phyloP scores from a whole-genome alignment of 2,329 filamentous ascomycete species.

The Didymella segeticola region DNA sequence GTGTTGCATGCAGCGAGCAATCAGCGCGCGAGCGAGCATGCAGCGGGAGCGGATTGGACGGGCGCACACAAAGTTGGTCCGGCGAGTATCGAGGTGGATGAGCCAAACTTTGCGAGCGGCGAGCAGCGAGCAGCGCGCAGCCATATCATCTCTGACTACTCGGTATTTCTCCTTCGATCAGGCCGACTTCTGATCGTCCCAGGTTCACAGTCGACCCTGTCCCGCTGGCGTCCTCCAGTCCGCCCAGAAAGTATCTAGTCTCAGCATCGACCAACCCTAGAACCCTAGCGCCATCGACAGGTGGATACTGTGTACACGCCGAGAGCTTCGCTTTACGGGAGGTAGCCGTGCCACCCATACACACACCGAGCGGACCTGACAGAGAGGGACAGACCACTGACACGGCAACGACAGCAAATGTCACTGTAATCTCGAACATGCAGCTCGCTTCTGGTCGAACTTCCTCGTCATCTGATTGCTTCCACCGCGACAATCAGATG shows the following conservation, averaged over 20 bases:
- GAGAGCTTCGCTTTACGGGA: background rate
- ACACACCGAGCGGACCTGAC: conserved; percentile 1
- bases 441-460: background rate
- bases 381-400: background rate
- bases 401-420: background rate
- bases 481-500: conserved; percentile 14
- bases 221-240: conserved; percentile 20
- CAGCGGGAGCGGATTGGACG: conserved; percentile 2
- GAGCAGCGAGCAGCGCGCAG: background rate
- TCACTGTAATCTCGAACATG: background rate
- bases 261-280: conserved; percentile 5
- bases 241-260: conserved; percentile 5
- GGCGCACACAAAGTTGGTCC: background rate
- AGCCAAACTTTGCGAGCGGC: background rate
- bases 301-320: conserved; percentile 1
- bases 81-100: background rate
- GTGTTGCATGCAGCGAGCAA: conserved; percentile 9
- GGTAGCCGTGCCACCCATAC: conserved; percentile 14
- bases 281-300: conserved; percentile 3
- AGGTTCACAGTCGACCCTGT: conserved; percentile 18
- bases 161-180: no score
- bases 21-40: conserved; percentile 8
- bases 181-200: conserved; percentile 15
- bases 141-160: conserved; percentile 6
- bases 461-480: background rate